Base-by-base conservation (phyloP, 2,329 filamentous ascomycete species). In the Ceratocystis lukuohia region DNA sequence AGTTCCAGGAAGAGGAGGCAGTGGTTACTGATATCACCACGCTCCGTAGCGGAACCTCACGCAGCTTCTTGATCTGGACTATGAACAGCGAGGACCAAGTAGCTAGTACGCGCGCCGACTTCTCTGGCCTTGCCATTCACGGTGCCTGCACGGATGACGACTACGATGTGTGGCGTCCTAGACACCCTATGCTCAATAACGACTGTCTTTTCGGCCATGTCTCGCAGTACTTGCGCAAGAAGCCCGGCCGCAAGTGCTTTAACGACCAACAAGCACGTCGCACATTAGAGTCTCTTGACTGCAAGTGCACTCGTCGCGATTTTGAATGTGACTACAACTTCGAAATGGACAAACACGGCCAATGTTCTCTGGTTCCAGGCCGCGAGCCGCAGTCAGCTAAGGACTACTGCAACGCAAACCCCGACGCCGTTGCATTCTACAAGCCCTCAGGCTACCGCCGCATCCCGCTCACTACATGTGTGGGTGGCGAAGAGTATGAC, bases 301-400 rank as follows among this genome's bases (percentile, higher is more conserved):
- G 94, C 79, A 80, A 83, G 68, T 99, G 94, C 77, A 88, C 85
- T 7, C 82, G 91, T 64, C 82, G 84, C 67, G 94, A 99, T 76
- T 99, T 87, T 74, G 94, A 99, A 81, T 99, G 94, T 76, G 93
- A 95, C 74, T 99, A 91, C 80, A 99, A 99, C 76, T 99, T 84
- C 75, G 87, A 97, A 74, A 84, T 88, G 61, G 84, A 89, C 74
- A 81, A 78, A 33, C 88, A 92, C 72, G 88, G 88, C 61, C 84
- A 88, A 69, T 99, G 94, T 76, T 76, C 75, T 4, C 83, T 95
- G 12, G 91, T 97, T 1, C 75, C 82, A 0, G 93, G 93, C 15
- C 83, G 91, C 50, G 70, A 82, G 8, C 86, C 89, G 12, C 72
- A 81, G 12, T 77, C 80, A 37, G 78, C 78, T 7, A 72, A 76